Evolutionary conservation across 2,329 filamentous ascomycete genomes (phyloP), one percentile per base, ranked within the genome.

Genomic region (Amylocarpus encephaloides): DNA sequence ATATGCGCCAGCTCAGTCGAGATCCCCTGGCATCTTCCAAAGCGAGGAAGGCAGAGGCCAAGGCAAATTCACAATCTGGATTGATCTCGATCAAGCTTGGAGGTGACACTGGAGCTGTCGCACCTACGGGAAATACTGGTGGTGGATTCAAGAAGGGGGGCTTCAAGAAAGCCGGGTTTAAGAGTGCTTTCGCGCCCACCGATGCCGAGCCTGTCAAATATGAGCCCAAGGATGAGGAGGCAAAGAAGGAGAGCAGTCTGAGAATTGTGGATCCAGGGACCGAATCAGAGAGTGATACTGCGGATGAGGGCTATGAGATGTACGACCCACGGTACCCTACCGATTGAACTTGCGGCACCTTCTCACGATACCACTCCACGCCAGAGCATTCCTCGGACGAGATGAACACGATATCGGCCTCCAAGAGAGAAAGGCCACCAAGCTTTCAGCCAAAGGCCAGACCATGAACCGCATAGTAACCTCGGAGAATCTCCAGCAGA

Each of bases 131-230:
- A 19, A 34, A 18, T 16, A 66, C 35, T 48, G 62, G 59, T 39
- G 53, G 58, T 13, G 77, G 80, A 0, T 82, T 84, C 59, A 86
- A 83, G 62, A 85, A 83, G 62, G 78, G 78, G 1, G 82, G 82
- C 0, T 90, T 90, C 64, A 90, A 91, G 70, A 93, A 92, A 64
- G 83, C 85, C 1, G 88, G 87, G 0, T 91, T 91, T 67, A 91
- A 88, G 69, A 85, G 82, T 61, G 85, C 86, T 1, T 87, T 90
- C 70, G 77, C 77, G 4, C 70, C 79, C 1, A 75, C 63, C 11
- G 69, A 69, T 51, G 71, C 70, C 29, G 72, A 73, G 18, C 67
- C 69, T 1, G 65, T 70, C n/a, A 68, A 66, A 33, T 69, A 63
- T 15, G 58, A 61, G 3, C 58, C 58, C 18, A 57, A 60, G 46